Evolutionary conservation across 1,284 basidiomycete genomes (phyloP).

Genomic region (Naganishia sp.): DNA sequence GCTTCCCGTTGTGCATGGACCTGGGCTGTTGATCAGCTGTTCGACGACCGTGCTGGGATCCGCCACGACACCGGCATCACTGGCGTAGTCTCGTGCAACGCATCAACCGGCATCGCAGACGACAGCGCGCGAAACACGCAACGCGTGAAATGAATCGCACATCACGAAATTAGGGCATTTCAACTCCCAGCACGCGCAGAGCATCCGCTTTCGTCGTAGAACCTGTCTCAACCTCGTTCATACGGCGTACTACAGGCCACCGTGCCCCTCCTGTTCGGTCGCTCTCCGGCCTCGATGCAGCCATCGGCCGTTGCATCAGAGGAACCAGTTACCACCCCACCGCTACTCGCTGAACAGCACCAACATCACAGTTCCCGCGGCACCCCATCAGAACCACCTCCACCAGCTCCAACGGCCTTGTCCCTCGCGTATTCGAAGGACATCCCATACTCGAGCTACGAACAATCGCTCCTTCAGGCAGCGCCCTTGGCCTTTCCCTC

Average conservation of each 20-base stretch:
- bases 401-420: background rate
- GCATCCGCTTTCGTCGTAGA: slow-evolving; percentile 6
- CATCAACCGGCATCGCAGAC: no score
- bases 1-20: no score
- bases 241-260: background rate
- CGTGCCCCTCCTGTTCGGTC: background rate
- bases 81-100: no score
- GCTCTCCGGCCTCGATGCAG: slow-evolving; percentile 15
- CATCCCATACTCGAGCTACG: slow-evolving; percentile 12
- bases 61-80: no score
- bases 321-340: slow-evolving; percentile 4
- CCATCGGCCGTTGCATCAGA: slow-evolving; percentile 12
- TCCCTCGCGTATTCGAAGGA: slow-evolving; percentile 5
- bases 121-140: background rate
- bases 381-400: background rate
- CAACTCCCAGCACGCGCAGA: background rate
- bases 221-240: slow-evolving; percentile 24
- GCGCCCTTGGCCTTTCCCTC: slow-evolving; percentile 10
- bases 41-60: no score
- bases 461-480: slow-evolving; percentile 4
- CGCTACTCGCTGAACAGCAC: slow-evolving; percentile 1
- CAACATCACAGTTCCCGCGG: background rate
- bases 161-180: slow-evolving; percentile 2
- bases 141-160: slow-evolving; percentile 15
- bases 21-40: no score